Evolutionary conservation across 305 asterid genomes (phyloP).

Genomic region (Fraxinus ornus): DNA sequence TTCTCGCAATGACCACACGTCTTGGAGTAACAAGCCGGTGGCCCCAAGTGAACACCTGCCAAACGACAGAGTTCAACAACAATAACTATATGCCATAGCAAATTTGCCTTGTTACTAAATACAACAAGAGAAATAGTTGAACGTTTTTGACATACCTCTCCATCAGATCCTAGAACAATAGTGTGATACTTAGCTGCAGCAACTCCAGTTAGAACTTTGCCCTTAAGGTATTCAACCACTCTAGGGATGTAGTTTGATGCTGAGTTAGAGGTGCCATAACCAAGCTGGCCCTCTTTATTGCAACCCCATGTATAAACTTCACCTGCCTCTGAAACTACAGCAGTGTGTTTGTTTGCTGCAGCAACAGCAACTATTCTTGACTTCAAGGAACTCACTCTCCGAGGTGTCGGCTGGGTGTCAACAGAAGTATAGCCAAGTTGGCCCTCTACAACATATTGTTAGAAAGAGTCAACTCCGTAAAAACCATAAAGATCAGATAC

Average conservation of each 20-base stretch:
- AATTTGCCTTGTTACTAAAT: neutral
- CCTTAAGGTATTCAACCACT: constrained; percentile 89
- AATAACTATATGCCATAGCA: neutral
- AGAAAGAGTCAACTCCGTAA: constrained; percentile 14
- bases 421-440: constrained; percentile 99
- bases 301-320: constrained; percentile 99
- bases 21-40: constrained; percentile 91
- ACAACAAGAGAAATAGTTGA: constrained; percentile 12
- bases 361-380: constrained; percentile 81
- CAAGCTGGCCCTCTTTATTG: constrained; percentile 99
- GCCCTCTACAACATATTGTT: constrained; percentile 71
- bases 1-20: constrained; percentile 73
- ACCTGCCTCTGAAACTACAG: constrained; percentile 84
- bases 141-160: constrained; percentile 59
- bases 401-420: constrained; percentile 95
- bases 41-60: constrained; percentile 97
- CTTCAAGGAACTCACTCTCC: constrained; percentile 83
- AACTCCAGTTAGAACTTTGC: constrained; percentile 64
- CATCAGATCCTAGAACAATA: constrained; percentile 86
- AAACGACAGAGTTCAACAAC: constrained; percentile 15
- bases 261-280: constrained; percentile 96
- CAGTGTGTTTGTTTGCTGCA: constrained; percentile 98
- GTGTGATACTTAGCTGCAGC: constrained; percentile 95
- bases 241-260: constrained; percentile 93
- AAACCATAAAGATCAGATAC: constrained; percentile 13